phyloP scores from a whole-genome alignment of 108 stramenopile genomes.

The Skeletonema tropicum region DNA sequence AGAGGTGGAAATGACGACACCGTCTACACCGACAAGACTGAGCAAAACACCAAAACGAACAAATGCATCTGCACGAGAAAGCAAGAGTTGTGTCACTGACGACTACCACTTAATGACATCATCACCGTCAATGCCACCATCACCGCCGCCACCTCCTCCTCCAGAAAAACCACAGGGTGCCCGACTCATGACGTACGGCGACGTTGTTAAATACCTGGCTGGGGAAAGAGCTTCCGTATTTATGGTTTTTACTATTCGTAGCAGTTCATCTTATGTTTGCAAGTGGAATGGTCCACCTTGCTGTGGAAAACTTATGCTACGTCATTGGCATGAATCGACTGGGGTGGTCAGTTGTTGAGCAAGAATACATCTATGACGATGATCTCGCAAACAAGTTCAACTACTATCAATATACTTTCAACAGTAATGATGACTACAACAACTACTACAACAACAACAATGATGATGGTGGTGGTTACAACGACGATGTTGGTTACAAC shows the following conservation, averaged over 20 bases:
- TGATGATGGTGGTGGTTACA: background rate
- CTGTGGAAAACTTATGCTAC: slow-evolving; percentile 51
- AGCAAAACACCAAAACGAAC: background rate
- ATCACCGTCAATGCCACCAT: background rate
- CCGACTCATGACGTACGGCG: slow-evolving; percentile 53
- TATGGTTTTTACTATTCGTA: slow-evolving; percentile 48
- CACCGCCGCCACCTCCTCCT: background rate
- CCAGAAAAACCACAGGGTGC: slow-evolving; percentile 16
- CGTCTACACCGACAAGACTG: no score
- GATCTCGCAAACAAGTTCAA: slow-evolving; percentile 1
- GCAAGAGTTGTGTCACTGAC: background rate
- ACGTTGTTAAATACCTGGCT: slow-evolving; percentile 44
- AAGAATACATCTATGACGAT: slow-evolving; percentile 13
- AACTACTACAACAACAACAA: no score
- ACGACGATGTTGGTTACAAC: slow-evolving; percentile 2
- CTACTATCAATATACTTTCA: background rate
- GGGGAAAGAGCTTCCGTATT: slow-evolving; percentile 32
- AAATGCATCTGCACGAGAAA: background rate
- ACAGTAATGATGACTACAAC: background rate
- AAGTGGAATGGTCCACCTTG: slow-evolving; percentile 43
- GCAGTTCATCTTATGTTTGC: slow-evolving; percentile 54
- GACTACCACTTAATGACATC: slow-evolving; percentile 2
- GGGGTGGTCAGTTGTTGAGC: slow-evolving; percentile 41
- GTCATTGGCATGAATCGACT: slow-evolving; percentile 50
- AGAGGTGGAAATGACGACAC: background rate